These are phyloP conservation scores for Stephanodiscus minutulus DNA, from an alignment of 108 stramenopile genomes.

Conservation along the genomic window DNA sequence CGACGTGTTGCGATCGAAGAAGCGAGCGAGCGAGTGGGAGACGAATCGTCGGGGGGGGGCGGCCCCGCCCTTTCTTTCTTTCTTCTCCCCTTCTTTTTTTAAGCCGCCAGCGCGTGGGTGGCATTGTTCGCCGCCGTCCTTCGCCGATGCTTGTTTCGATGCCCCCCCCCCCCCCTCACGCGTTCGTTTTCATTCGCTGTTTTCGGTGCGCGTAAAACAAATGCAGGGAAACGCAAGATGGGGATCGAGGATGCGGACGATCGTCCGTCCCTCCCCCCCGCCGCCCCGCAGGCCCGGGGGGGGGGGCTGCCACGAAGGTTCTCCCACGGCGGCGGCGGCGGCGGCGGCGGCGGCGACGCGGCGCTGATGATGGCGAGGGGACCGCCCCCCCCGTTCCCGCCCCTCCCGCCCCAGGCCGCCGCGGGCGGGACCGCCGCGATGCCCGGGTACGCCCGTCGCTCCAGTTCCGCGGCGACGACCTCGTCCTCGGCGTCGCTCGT, in stretches of 20 bases:
- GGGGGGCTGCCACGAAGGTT: not conserved
- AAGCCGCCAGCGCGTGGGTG: too few relatives aligned
- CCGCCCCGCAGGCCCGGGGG: not conserved
- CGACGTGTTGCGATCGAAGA: too few relatives aligned
- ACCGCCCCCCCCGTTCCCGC: not conserved
- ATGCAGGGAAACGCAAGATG: constrained; percentile 10
- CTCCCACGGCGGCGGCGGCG: not conserved
- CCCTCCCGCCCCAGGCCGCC: not conserved
- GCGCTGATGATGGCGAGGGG: too few relatives aligned
- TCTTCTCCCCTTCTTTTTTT: not conserved
- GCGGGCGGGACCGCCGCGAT: too few relatives aligned
- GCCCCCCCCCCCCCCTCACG: not conserved
- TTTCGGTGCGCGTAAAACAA: not conserved
- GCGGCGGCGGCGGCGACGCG: too few relatives aligned
- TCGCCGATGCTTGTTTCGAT: not conserved
- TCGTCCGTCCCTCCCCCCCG: not conserved
- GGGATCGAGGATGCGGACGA: constrained; percentile 6
- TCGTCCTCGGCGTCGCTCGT: not conserved
- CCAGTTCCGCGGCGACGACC: not conserved
- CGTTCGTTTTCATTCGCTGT: not conserved
- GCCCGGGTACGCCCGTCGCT: not conserved
- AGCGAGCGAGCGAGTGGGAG: too few relatives aligned
- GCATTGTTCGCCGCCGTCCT: too few relatives aligned
- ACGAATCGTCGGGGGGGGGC: too few relatives aligned
- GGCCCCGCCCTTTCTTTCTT: too few relatives aligned